Evolutionary conservation across 805 yeast genomes (phyloP).

Genomic region (Yarrowia sp.): DNA sequence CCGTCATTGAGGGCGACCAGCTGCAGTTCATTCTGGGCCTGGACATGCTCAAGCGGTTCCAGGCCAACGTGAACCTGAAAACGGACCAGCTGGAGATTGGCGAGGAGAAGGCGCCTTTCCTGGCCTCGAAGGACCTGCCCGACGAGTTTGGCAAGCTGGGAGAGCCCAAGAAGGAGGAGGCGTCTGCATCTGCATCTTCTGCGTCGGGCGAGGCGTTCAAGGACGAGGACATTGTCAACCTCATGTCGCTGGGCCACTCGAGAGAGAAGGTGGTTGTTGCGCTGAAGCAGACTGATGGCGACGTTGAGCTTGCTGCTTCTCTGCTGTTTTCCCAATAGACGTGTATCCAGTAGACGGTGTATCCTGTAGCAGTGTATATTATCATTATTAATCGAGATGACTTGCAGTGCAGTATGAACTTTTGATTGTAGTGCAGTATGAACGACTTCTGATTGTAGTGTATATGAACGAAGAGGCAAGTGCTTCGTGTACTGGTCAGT

Average conservation of each 20-base stretch:
- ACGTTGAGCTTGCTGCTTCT: slow-evolving; percentile 84
- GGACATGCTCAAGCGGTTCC: slow-evolving; percentile 86
- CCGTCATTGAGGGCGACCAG: slow-evolving; percentile 57
- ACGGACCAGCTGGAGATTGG: slow-evolving; percentile 65
- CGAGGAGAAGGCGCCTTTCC: slow-evolving; percentile 67
- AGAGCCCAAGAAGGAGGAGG: slow-evolving; percentile 18
- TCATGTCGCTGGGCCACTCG: slow-evolving; percentile 70
- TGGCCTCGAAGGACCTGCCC: slow-evolving; percentile 71
- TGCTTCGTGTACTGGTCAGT: too few species aligned
- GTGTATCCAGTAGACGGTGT: too few species aligned
- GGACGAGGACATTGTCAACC: slow-evolving; percentile 46
- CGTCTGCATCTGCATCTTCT: background rate
- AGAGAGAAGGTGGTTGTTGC: slow-evolving; percentile 64
- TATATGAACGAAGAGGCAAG: too few species aligned
- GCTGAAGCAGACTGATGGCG: slow-evolving; percentile 63
- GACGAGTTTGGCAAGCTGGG: slow-evolving; percentile 32
- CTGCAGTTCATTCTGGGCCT: slow-evolving; percentile 78
- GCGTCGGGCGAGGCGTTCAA: slow-evolving; percentile 28
- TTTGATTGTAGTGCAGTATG: too few species aligned
- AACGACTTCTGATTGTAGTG: too few species aligned
- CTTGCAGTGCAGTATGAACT: too few species aligned
- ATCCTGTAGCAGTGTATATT: too few species aligned
- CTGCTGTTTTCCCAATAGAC: slow-evolving; percentile 50
- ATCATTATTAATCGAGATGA: too few species aligned
- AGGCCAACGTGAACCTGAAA: slow-evolving; percentile 73